These are phyloP conservation scores for Teratosphaeria viscida DNA, from an alignment of 2,329 filamentous ascomycete genomes.

Conservation along the genomic window DNA sequence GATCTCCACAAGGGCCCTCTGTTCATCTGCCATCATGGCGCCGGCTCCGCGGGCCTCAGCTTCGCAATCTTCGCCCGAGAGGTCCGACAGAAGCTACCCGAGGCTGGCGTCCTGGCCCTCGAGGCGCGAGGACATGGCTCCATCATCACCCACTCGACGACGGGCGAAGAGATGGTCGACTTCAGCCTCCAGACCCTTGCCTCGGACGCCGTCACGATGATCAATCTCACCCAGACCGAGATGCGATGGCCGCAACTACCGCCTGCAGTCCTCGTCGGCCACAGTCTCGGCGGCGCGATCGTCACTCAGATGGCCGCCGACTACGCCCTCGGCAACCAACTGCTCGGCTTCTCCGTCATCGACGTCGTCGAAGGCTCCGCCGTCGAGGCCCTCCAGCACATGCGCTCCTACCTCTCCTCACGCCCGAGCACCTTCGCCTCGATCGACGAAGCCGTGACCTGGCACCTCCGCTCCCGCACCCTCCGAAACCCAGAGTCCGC, in stretches of 20 bases:
- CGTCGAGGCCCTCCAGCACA: conserved; percentile 86
- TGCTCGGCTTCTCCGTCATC: conserved; percentile 80
- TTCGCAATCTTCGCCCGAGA: conserved; percentile 75
- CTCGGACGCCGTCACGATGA: conserved; percentile 58
- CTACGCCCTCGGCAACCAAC: conserved; percentile 46
- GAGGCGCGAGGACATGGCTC: conserved; percentile 83
- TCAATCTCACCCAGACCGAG: conserved; percentile 52
- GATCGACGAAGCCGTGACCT: conserved; percentile 72
- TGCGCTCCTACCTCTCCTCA: conserved; percentile 82
- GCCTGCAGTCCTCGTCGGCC: conserved; percentile 71
- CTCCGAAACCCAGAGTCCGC: conserved; percentile 77
- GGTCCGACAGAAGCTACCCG: conserved; percentile 64
- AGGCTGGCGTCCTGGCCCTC: conserved; percentile 71
- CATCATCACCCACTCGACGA: conserved; percentile 41
- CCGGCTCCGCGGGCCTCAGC: conserved; percentile 82
- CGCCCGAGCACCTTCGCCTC: conserved; percentile 70
- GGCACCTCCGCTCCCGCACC: conserved; percentile 84
- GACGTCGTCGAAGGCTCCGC: conserved; percentile 94
- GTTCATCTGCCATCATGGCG: conserved; percentile 90
- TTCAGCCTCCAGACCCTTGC: conserved; percentile 64
- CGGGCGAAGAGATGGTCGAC: conserved; percentile 43
- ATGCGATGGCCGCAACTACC: conserved; percentile 69
- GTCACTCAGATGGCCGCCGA: conserved; percentile 70
- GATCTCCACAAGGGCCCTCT: conserved; percentile 56
- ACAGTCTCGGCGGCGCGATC: conserved; percentile 86